Base-by-base conservation (phyloP, 306 rosid species). In the Cucurbita ficifolia region DNA sequence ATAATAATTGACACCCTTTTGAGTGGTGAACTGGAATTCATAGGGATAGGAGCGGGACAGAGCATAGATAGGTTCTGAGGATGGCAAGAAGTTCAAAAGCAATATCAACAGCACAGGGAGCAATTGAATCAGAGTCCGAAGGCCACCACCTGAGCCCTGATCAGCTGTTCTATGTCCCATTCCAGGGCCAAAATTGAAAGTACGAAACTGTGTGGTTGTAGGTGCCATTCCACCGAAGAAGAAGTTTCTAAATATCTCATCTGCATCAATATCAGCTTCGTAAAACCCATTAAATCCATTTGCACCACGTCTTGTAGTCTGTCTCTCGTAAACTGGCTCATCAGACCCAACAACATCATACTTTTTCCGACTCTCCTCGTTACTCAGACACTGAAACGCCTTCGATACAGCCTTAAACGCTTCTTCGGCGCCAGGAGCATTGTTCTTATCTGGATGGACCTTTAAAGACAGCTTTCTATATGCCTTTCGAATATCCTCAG, bases 371-470 rank as follows among this genome's bases (percentile, higher is more conserved):
- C 82, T 89, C 76, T 94, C 99, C 16, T 81, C 91, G 36, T 85
- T 86, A 60, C 95, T 78, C 14, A 94, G 92, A 82, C 99, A 94
- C 82, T 91, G 99, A 86, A 90, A 94, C 4, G 99, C 96, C 82
- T 89, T 94, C 0, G 99, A 94, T 7, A 91, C 99, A 1, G 88
- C 65, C 83, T 94, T 94, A 48, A 94, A 94, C 1, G 99, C 97
- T 58, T 94, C 99, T 81, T 94, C 99, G 0, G 99, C 89, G 0
- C 96, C 99, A 0, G 99, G 99, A 8, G 99, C 96, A 39, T 82
- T 85, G 86, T 94, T 94, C 86, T 94, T 94, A 60, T 94, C 99
- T 0, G 99, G 99, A 80, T 94, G 99, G 62, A 94, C 97, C 89
- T 91, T 94, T 80, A 94, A 81, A 1, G 99, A 94, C n/a, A 94